Base-by-base conservation (phyloP, 495 filamentous ascomycete species). In the Aspergillus steynii region DNA sequence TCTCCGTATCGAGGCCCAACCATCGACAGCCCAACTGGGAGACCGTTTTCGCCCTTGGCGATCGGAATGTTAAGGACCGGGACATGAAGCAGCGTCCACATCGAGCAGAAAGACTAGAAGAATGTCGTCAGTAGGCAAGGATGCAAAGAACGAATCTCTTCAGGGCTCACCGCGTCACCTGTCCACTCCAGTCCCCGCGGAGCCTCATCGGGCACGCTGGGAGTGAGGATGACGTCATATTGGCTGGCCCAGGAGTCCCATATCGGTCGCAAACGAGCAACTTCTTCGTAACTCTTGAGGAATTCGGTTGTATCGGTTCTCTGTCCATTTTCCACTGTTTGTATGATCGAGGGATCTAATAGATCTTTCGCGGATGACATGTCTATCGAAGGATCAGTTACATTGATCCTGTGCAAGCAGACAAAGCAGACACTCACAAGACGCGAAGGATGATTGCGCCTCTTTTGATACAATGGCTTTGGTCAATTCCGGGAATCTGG, bases 171-270 rank as follows among this genome's bases (percentile, higher is more conserved):
- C n/a, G 63, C 49, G 32, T 53, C 56, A 12, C 63, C 63, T 31
- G 63, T 65, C 10, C 55, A 28, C n/a, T 37, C 27, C 42, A 49
- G 6, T 5, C 59, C 59, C 26, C 15, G 2, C 1, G 59, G 59
- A 51, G 63, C 63, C 47, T 65, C 63, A 58, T 61, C 63, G 4
- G 32, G 25, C 14, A 59, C 55, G 56, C 63, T 65, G 2, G 63
- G 59, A 2, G 53, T 55, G 14, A 65, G 7, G 26, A 62, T 27
- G n/a, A 60, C 63, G n/a, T 46, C 51, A 56, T 61, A 65, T 0
- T 56, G 42, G 7, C 27, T 25, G 0, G 52, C 59, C 27, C 59
- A 55, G 12, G 29, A 31, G 42, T 65, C 63, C 26, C 58, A 56
- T 5, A 32, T 8, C 3, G 63, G 63, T 28, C 63, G 12, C 25